Evolutionary conservation across 257 asterid species (phyloP).

Genomic region (Nicotiana tomentosiformis): DNA sequence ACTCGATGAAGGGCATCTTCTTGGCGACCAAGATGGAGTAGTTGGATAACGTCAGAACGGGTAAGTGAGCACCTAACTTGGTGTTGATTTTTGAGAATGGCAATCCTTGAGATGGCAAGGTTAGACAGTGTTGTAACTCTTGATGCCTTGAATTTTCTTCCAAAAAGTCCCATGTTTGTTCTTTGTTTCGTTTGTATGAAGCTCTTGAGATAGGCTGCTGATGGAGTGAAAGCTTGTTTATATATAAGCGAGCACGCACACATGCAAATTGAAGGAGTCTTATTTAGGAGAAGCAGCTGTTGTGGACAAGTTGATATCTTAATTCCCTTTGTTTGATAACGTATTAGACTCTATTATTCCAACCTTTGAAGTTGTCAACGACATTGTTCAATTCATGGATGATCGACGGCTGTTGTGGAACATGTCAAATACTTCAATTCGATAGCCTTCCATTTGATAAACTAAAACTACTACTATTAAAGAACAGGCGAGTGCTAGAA

Average conservation of each 20-base stretch:
- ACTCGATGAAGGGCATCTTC: conserved; percentile 32
- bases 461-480: too few relatives aligned
- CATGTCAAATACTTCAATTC: neutral
- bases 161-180: conserved; percentile 11
- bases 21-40: conserved; percentile 28
- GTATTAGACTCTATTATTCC: neutral
- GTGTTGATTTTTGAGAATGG: conserved; percentile 27
- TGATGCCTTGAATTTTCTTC: conserved; percentile 22
- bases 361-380: conserved; percentile 4
- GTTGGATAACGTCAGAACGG: conserved; percentile 32
- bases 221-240: neutral
- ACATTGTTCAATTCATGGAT: neutral
- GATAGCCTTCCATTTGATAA: neutral
- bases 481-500: neutral
- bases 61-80: conserved; percentile 23
- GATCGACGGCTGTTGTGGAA: neutral
- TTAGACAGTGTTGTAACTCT: conserved; percentile 19
- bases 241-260: neutral
- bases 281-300: neutral
- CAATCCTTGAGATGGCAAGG: conserved; percentile 34
- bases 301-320: neutral
- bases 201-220: neutral
- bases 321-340: neutral
- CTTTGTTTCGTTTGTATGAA: neutral
- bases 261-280: neutral